Evolutionary conservation across 176 grass and related monocot species (phyloP), one percentile per base, ranked within the genome.

Genomic region (Cenchrus americanus): DNA sequence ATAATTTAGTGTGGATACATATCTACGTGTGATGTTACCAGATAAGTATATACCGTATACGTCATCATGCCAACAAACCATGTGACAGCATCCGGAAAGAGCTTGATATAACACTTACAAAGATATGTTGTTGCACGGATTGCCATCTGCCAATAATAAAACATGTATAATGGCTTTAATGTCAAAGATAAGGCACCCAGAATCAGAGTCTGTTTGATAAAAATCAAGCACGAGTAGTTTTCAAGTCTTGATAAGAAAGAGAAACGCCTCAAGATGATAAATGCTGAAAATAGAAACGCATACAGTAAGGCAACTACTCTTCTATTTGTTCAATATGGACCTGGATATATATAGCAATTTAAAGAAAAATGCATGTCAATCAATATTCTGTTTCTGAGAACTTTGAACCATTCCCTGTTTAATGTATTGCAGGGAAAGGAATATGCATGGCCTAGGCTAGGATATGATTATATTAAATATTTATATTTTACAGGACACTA

Each of bases 51-150:
- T 73, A 53, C 48, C 24, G n/a, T n/a, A n/a, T n/a, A n/a, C n/a
- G n/a, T n/a, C 23, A 72, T 72, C 46, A 34, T 52, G 48, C 7
- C 30, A 73, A 32, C 3, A 1, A 51, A 47, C 24, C 10, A 14
- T 27, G 3, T 18, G 14, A 52, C 1, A 32, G 49, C 24, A 52
- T 18, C 23, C 3, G 10, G 24, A 32, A 19, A 8, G 8, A 18
- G 24, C 15, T 7, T 23, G 30, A 30, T 52, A 47, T 17, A 51
- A 51, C 47, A 18, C 46, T 10, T 5, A 73, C 1, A 47, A 47
- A 70, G 23, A 72, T 30, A 72, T 72, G 51, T 72, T 51, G 70
- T 73, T 52, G 70, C 46, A 30, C 51, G 26, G 47, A 26, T 8
- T 51, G 14, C 10, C 1, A 30, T 27, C 23, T 73, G 70, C 18